These are phyloP conservation scores for Megacollybia marginata DNA, from an alignment of 768 basidiomycete species.

Conservation along the genomic window DNA sequence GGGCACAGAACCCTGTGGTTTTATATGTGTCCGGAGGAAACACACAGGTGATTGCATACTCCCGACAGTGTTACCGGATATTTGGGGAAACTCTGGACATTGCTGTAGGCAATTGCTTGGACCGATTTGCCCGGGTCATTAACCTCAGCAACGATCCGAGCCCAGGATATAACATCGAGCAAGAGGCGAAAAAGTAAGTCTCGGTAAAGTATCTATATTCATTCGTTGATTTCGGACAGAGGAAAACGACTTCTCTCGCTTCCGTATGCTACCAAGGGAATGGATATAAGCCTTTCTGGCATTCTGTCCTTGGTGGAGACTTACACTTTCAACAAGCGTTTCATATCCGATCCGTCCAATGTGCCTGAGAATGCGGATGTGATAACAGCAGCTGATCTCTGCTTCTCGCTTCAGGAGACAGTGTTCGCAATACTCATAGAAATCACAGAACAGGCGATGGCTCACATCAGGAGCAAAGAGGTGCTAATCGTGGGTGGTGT, in stretches of 20 bases:
- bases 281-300: conserved; percentile 97
- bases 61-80: conserved; percentile 93
- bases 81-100: conserved; percentile 99
- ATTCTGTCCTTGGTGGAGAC: conserved; percentile 84
- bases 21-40: conserved; percentile 99
- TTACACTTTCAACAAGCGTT: conserved; percentile 84
- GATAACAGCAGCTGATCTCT: conserved; percentile 93
- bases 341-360: conserved; percentile 36
- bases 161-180: conserved; percentile 97
- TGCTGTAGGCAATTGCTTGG: conserved; percentile 97
- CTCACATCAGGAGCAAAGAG: conserved; percentile 93
- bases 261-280: conserved; percentile 96
- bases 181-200: conserved; percentile 81
- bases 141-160: conserved; percentile 92
- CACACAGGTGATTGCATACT: conserved; percentile 98
- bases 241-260: conserved; percentile 77
- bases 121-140: conserved; percentile 93
- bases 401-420: conserved; percentile 95
- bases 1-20: conserved; percentile 91
- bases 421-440: conserved; percentile 98
- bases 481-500: conserved; percentile 98
- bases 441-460: conserved; percentile 98
- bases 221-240: conserved; percentile 30
- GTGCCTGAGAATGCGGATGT: conserved; percentile 50
- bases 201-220: conserved; percentile 1